Evolutionary conservation across 2,329 filamentous ascomycete genomes (phyloP), one percentile per base, ranked within the genome.

Genomic region (Pestalotiopsis sp.): DNA sequence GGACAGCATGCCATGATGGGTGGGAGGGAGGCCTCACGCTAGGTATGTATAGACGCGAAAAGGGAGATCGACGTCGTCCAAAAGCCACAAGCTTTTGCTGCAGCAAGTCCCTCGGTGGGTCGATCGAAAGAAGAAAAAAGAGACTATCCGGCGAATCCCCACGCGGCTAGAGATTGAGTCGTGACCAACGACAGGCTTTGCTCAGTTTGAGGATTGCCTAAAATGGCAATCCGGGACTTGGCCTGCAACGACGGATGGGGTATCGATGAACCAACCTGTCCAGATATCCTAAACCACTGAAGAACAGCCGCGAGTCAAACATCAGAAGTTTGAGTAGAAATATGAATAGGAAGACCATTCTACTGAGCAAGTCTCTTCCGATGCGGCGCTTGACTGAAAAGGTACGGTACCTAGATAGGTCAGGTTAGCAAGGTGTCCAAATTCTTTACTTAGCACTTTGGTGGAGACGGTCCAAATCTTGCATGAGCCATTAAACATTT

Each of bases 11-110:
- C 12, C 11, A 36, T n/a, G 20, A 45, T n/a, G 17, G 25, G 23
- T 7, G 63, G 12, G 63, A 66, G 45, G 63, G 63, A 66, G 63
- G 63, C 63, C 63, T 66, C 63, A 66, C 45, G 49, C 63, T 57
- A 31, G 27, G 27, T 31, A 66, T 57, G 63, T 66, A 57, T 66
- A 31, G 52, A 66, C 39, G 6, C n/a, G 49, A 49, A 66, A 56
- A 41, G 9, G 39, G 23, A 57, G 63, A 66, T 66, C 41, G 25
- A 38, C 41, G 41, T 31, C 25, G 61, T 52, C 61, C 27, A 31
- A 13, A 41, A 31, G 45, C 39, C 45, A 14, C 59, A 62, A 62
- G 11, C 41, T 38, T 23, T 25, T 64, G 61, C 39, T 36, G 61
- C 36, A 27, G n/a, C 11, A n/a, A 38, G 20, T 31, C 27, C 27